phyloP scores from a whole-genome alignment of 139 green algal genomes.

The Astrephomene gubernaculifera region DNA sequence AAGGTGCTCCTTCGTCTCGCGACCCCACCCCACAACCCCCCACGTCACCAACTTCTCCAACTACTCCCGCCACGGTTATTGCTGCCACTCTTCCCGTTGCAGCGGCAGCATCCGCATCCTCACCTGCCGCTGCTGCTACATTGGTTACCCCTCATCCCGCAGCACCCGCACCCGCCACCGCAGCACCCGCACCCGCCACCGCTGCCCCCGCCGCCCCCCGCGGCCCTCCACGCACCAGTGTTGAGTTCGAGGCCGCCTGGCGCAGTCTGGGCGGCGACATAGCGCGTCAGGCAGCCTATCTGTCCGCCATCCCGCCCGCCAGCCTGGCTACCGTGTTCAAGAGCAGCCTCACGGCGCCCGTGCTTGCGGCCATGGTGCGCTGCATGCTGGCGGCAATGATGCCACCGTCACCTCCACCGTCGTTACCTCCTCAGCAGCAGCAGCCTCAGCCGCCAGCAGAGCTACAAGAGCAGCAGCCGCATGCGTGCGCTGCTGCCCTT shows the following conservation, averaged over 20 bases:
- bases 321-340: slow-evolving; percentile 73
- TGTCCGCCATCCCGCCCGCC: slow-evolving; percentile 60
- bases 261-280: slow-evolving; percentile 60
- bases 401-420: too few species aligned
- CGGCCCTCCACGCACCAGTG: slow-evolving; percentile 49
- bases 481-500: too few species aligned
- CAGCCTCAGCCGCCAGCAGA: too few species aligned
- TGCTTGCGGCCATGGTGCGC: slow-evolving; percentile 50
- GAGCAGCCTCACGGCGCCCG: slow-evolving; percentile 63
- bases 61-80: background rate
- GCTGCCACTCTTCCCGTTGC: background rate
- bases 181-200: background rate
- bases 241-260: slow-evolving; percentile 83
- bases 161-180: background rate
- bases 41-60: background rate
- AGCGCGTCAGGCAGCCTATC: slow-evolving; percentile 64
- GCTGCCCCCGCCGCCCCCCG: slow-evolving; percentile 17
- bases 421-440: too few species aligned
- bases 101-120: background rate
- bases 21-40: background rate
- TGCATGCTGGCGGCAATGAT: slow-evolving; percentile 43
- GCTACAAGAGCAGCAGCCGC: too few species aligned
- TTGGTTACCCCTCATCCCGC: background rate
- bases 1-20: background rate
- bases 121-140: background rate